Conservation (phyloP, 768 basidiomycete genomes). For the Baorangia bicolor region DNA sequence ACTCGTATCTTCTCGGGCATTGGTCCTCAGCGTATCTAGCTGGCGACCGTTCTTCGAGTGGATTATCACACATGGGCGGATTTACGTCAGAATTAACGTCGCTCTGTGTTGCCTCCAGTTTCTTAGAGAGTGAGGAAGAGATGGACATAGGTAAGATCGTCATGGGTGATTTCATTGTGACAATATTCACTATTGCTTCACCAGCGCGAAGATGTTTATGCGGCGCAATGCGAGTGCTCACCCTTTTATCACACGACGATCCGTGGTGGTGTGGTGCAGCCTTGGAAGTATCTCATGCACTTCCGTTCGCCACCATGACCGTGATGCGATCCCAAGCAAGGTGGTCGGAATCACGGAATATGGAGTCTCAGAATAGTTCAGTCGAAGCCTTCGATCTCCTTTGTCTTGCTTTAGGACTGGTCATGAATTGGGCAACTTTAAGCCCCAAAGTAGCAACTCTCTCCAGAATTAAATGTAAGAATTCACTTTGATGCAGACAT, state of each 20-base stretch:
- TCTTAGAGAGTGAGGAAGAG: constrained; percentile 20
- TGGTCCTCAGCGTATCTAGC: constrained; percentile 39
- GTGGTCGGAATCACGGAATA: constrained; percentile 15
- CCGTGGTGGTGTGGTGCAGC: constrained; percentile 53
- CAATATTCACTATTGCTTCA: not conserved
- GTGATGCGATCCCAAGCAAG: constrained; percentile 40
- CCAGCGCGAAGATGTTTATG: constrained; percentile 52
- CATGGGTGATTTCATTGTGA: not conserved
- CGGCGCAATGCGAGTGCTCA: constrained; percentile 60
- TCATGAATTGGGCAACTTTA: constrained; percentile 73
- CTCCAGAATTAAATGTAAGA: constrained; percentile 52
- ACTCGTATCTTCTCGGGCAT: constrained; percentile 58
- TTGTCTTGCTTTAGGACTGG: constrained; percentile 70
- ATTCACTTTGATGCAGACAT: not conserved
- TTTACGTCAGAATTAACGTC: constrained; percentile 49
- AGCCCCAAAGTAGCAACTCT: constrained; percentile 47
- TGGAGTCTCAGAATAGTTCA: constrained; percentile 10
- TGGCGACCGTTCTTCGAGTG: constrained; percentile 10
- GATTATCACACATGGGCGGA: constrained; percentile 14
- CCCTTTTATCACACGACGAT: constrained; percentile 68
- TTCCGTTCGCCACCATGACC: constrained; percentile 49
- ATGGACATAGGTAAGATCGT: constrained; percentile 16
- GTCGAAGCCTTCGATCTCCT: constrained; percentile 61
- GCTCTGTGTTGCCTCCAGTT: constrained; percentile 47
- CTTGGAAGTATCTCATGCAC: constrained; percentile 43